Evolutionary conservation across 257 asterid genomes (phyloP).

Genomic region (Vinca minor): DNA sequence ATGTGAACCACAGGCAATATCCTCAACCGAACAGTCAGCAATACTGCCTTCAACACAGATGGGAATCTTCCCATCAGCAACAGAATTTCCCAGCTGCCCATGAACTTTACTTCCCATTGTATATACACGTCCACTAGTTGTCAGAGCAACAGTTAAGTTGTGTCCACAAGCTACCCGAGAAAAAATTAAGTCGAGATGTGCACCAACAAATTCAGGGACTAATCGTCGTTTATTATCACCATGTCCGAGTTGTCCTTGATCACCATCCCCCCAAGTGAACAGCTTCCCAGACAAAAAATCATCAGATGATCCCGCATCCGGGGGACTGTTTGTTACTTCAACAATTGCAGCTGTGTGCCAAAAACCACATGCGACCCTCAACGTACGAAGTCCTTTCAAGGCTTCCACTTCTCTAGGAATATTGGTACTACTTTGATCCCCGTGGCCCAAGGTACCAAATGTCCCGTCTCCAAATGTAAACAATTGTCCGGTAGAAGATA

Average conservation of each 20-base stretch:
- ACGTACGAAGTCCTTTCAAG: slow-evolving; percentile 39
- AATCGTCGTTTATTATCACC: slow-evolving; percentile 39
- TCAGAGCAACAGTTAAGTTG: slow-evolving; percentile 49
- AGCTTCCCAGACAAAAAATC: slow-evolving; percentile 38
- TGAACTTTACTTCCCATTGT: slow-evolving; percentile 51
- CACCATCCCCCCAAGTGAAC: slow-evolving; percentile 94
- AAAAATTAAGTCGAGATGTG: slow-evolving; percentile 34
- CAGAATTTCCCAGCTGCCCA: slow-evolving; percentile 35
- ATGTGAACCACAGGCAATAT: slow-evolving; percentile 70
- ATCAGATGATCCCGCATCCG: slow-evolving; percentile 22
- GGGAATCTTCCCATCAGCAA: slow-evolving; percentile 39
- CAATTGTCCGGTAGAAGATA: slow-evolving; percentile 46
- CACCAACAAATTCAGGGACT: slow-evolving; percentile 43
- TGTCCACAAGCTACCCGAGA: slow-evolving; percentile 63
- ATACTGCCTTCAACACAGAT: slow-evolving; percentile 39
- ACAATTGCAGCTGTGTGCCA: slow-evolving; percentile 96
- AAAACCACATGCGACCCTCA: slow-evolving; percentile 71
- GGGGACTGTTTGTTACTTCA: slow-evolving; percentile 18
- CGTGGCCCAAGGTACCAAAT: slow-evolving; percentile 87
- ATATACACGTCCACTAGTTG: slow-evolving; percentile 59
- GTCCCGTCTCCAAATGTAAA: slow-evolving; percentile 90
- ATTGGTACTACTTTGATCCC: slow-evolving; percentile 25
- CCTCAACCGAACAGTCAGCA: slow-evolving; percentile 49
- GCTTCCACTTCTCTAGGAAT: slow-evolving; percentile 67
- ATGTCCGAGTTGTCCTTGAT: slow-evolving; percentile 64